Base-by-base conservation (phyloP, 495 filamentous ascomycete species). In the Penicillium macrosclerotiorum region DNA sequence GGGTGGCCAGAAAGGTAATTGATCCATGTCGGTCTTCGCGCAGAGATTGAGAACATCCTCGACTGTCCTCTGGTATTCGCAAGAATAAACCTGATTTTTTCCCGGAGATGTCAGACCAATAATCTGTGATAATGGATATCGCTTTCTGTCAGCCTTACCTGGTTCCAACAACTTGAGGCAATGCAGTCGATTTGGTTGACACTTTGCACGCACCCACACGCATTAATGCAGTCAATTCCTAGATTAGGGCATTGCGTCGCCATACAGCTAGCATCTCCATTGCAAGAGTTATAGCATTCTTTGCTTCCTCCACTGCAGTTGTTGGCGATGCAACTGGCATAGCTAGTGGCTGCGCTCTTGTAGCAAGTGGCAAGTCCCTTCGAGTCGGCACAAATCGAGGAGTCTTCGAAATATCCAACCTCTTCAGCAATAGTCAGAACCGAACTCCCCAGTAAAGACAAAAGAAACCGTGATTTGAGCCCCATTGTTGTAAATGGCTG, bases 71-170 rank as follows among this genome's bases (percentile, higher is more conserved):
- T 63, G 57, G 18, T 61, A 63, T 42, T 63, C 57, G 41, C 60
- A 60, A 19, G 54, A 55, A 38, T 63, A 63, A 32, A 49, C 49
- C 53, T 60, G n/a, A n/a, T n/a, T n/a, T n/a, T n/a, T n/a, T n/a
- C n/a, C n/a, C n/a, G n/a, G n/a, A n/a, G n/a, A n/a, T n/a, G n/a
- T n/a, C n/a, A n/a, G n/a, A n/a, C n/a, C n/a, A n/a, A n/a, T 25
- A 6, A 30, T 37, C 12, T 3, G 16, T 30, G 14, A 1, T 8
- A 42, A 13, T 8, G 18, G 12, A 5, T 7, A 8, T 6, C 7
- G 16, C 13, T 27, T 2, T 9, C 6, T 31, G 16, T 16, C 5
- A 24, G n/a, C n/a, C 25, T n/a, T 35, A 63, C 60, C 43, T 54
- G 44, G n/a, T 63, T 60, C 57, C 57, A 63, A 9, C 57, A 63